Base-by-base conservation (phyloP, 805 yeast genomes). In the Saturnispora kantuleensis region DNA sequence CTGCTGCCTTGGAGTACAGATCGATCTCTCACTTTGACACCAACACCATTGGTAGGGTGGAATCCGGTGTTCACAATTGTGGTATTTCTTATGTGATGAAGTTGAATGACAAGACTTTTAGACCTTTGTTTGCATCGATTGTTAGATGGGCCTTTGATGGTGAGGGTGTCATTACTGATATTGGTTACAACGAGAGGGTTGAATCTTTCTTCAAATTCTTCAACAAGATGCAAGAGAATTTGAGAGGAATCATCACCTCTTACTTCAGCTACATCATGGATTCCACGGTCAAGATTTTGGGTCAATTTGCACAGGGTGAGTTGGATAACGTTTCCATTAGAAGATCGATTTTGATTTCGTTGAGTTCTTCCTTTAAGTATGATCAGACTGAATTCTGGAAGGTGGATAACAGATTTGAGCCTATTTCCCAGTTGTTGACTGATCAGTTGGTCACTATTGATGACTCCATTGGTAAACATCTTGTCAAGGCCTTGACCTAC, bases 351-450 rank as follows among this genome's bases (percentile, higher is more conserved):
- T 66, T 88, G 43, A 79, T 76, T 50, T 79, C 96, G 0, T 66
- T 93, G 50, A 76, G 81, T 0, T 73, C 86, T 1, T 83, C 96
- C 1, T 88, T 93, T 69, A 84, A 81, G 56, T 82, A 79, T 57
- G 97, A 90, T 58, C 85, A 81, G 57, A 95, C 84, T 55, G 98
- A 93, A 56, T 93, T 85, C 67, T 93, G 99, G 99, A 81, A 84
- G 47, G 78, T 87, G 38, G 82, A 81, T 42, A 76, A 87, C 21
- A 77, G 98, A 59, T 93, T 87, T 59, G 94, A 84, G 34, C 65
- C 77, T 42, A 72, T 88, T 21, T 73, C 81, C 12, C 70, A 63
- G 33, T 73, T 83, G 3, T 70, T 93, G 50, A 66, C 84, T 47
- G 65, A 65, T 18, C 96, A 88, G 67, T 67, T 89, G 50, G 56